phyloP scores from a whole-genome alignment of 1,284 basidiomycete species.

The Microstroma glucosiphilum region DNA sequence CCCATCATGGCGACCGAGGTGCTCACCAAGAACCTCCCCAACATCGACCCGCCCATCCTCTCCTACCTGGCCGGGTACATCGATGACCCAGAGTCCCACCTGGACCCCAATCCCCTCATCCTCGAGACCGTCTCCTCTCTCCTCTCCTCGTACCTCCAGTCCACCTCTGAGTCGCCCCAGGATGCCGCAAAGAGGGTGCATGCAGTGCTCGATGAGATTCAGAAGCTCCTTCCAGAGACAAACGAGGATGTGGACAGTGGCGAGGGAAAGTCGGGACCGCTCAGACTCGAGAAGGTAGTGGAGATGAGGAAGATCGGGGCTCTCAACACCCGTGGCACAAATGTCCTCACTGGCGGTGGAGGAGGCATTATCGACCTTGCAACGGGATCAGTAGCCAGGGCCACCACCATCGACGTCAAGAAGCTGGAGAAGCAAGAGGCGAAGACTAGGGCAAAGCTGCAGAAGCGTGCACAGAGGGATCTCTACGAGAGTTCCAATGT shows the following conservation, averaged over 20 bases:
- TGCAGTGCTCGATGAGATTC: slow-evolving; percentile 30
- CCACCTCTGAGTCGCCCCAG: slow-evolving; percentile 21
- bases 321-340: slow-evolving; percentile 46
- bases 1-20: slow-evolving; percentile 61
- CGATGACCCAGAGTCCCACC: slow-evolving; percentile 55
- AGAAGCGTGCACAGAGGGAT: slow-evolving; percentile 74
- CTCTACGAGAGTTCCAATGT: slow-evolving; percentile 94
- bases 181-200: slow-evolving; percentile 26
- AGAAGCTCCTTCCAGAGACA: slow-evolving; percentile 27
- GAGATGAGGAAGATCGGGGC: slow-evolving; percentile 74
- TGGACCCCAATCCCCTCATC: slow-evolving; percentile 40
- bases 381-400: slow-evolving; percentile 88
- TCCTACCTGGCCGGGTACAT: slow-evolving; percentile 87
- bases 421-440: slow-evolving; percentile 98
- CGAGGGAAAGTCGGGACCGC: slow-evolving; percentile 57
- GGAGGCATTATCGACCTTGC: slow-evolving; percentile 62
- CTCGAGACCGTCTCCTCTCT: slow-evolving; percentile 41
- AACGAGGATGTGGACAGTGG: slow-evolving; percentile 6
- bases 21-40: slow-evolving; percentile 70
- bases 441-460: slow-evolving; percentile 94
- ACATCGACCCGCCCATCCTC: slow-evolving; percentile 86
- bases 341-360: slow-evolving; percentile 16
- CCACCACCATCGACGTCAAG: slow-evolving; percentile 90
- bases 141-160: slow-evolving; percentile 1
- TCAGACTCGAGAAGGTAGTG: slow-evolving; percentile 84